Base-by-base conservation (phyloP, 495 filamentous ascomycete species). In the Barbatosphaeria neglecta region DNA sequence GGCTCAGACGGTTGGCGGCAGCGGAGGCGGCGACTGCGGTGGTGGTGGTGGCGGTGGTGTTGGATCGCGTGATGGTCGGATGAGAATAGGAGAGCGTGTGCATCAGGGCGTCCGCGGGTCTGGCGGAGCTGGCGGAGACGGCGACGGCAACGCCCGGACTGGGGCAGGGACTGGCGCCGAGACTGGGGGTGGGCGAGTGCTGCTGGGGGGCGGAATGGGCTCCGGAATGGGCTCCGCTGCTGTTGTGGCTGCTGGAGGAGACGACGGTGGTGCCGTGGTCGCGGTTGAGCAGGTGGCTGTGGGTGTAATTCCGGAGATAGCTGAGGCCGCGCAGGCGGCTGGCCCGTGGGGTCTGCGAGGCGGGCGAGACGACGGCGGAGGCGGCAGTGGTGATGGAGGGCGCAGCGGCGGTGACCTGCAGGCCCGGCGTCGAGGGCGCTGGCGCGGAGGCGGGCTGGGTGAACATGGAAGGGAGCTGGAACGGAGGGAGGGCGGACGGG, bases 221-320 rank as follows among this genome's bases (percentile, higher is more conserved):
- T 35, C 31, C 31, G n/a, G n/a, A n/a, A n/a, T n/a, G n/a, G n/a
- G n/a, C n/a, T n/a, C n/a, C n/a, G n/a, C n/a, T n/a, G n/a, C n/a
- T n/a, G n/a, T n/a, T n/a, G n/a, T n/a, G n/a, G n/a, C n/a, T n/a
- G 20, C 19, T 20, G 38, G 6, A 4, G 16, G n/a, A 10, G 38
- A 13, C 18, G 22, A 16, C 22, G 56, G 58, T 48, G 60, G 59
- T 58, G 48, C 62, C 60, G 41, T 65, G 62, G 37, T 75, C 67
- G 44, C 72, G 68, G 23, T 74, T 69, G 51, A 78, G 67, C 40
- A 81, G 67, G 67, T 81, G 76, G 53, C 69, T 79, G 53, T 82
- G 78, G 3, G 81, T 83, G 65, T 86, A 83, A 63, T 70, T 81
- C 48, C 83, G 77, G 44, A 93, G 71, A 65, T 86, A 84, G 50